These are phyloP conservation scores for Hypsizygus ulmarius DNA, from an alignment of 1,284 basidiomycete species.

Conservation along the genomic window DNA sequence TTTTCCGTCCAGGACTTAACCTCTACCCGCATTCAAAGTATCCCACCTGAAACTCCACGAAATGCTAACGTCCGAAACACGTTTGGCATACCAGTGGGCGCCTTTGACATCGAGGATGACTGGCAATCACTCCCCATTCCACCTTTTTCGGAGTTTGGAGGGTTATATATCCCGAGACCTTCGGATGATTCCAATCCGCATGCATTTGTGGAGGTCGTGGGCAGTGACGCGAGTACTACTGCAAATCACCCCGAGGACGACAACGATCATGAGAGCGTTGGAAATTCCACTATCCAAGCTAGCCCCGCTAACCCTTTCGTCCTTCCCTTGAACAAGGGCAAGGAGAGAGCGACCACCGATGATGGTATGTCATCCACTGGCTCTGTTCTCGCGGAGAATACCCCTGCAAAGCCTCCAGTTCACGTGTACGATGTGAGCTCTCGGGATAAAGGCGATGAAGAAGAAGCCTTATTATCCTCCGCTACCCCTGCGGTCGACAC, in stretches of 20 bases:
- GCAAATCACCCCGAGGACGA: conserved; percentile 13
- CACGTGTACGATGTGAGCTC: conserved; percentile 50
- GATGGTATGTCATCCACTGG: conserved; percentile 54
- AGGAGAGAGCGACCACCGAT: conserved; percentile 39
- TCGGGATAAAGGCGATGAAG: conserved; percentile 10
- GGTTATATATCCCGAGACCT: conserved; percentile 30
- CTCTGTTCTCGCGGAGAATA: conserved; percentile 53
- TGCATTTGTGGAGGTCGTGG: conserved; percentile 62
- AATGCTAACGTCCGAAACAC: conserved; percentile 49
- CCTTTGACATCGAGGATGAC: conserved; percentile 59
- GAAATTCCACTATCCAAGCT: conserved; percentile 26
- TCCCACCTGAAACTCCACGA: conserved; percentile 37
- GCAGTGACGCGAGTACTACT: conserved; percentile 37
- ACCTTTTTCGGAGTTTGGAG: conserved; percentile 26
- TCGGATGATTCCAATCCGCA: conserved; percentile 41
- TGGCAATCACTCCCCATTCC: conserved; percentile 52
- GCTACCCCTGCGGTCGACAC: neutral
- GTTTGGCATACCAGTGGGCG: conserved; percentile 38
- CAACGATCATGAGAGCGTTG: conserved; percentile 19
- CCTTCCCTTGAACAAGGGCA: conserved; percentile 48
- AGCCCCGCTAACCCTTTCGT: conserved; percentile 13
- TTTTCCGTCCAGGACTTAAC: conserved; percentile 63
- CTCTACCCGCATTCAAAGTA: conserved; percentile 34
- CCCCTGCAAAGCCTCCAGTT: conserved; percentile 54
- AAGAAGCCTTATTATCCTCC: conserved; percentile 10